Evolutionary conservation across 2,329 filamentous ascomycete genomes (phyloP).

Genomic region (Pezicula neosporulosa): DNA sequence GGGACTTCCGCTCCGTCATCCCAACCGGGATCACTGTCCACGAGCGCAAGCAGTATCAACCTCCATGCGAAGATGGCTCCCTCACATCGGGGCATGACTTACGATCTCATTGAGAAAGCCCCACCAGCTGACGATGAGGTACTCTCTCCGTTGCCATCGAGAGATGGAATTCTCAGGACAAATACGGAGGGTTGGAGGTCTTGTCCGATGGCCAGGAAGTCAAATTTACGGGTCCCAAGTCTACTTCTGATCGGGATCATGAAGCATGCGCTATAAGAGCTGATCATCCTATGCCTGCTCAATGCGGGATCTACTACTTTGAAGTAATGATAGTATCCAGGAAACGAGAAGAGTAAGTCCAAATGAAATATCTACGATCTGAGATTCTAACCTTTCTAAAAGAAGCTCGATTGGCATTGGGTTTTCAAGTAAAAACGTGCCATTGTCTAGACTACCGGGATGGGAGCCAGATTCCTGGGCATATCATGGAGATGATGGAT

Average conservation of each 20-base stretch:
- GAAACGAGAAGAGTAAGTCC: slow-evolving; percentile 61
- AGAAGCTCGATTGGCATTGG: slow-evolving; percentile 62
- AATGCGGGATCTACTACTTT: slow-evolving; percentile 94
- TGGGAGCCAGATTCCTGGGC: slow-evolving; percentile 69
- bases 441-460: slow-evolving; percentile 54
- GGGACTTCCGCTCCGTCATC: slow-evolving; percentile 38
- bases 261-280: slow-evolving; percentile 82
- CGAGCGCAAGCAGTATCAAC: slow-evolving; percentile 49
- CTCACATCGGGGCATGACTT: slow-evolving; percentile 72
- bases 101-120: slow-evolving; percentile 78
- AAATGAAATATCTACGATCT: not conserved
- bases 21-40: slow-evolving; percentile 44
- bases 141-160: slow-evolving; percentile 69
- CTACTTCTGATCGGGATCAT: slow-evolving; percentile 50
- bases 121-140: slow-evolving; percentile 58
- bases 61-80: slow-evolving; percentile 56
- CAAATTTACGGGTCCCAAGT: slow-evolving; percentile 48
- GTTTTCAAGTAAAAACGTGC: slow-evolving; percentile 52
- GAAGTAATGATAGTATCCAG: slow-evolving; percentile 67
- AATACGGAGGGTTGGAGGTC: slow-evolving; percentile 70
- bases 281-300: slow-evolving; percentile 80
- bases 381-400: slow-evolving; percentile 9
- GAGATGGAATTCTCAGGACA: slow-evolving; percentile 79
- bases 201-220: slow-evolving; percentile 71
- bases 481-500: slow-evolving; percentile 67